Evolutionary conservation across 1,284 basidiomycete species (phyloP).

Genomic region (Schizophyllum amplum): DNA sequence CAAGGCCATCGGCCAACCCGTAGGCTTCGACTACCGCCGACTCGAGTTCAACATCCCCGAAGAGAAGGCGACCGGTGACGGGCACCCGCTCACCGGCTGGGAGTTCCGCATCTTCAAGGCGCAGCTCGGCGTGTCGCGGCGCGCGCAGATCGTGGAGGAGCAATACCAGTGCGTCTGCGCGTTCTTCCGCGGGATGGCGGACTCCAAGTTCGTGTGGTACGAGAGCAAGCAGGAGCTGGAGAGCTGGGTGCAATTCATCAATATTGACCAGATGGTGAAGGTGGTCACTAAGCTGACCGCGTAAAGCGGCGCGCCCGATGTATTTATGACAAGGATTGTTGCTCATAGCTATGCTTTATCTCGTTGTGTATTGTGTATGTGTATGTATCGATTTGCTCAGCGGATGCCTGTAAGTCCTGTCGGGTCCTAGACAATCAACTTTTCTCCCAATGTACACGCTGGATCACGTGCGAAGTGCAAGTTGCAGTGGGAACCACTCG

Average conservation of each 20-base stretch:
- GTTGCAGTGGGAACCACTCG: no score
- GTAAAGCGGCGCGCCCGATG: no score
- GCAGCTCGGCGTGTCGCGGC: constrained; percentile 55
- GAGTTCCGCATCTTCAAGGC: constrained; percentile 74
- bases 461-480: no score
- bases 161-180: constrained; percentile 67
- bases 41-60: constrained; percentile 70
- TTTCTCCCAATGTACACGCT: no score
- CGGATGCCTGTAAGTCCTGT: no score
- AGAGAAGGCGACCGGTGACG: constrained; percentile 54
- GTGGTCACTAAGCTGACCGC: constrained; percentile 66
- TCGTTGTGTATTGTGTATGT: no score
- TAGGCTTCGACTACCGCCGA: constrained; percentile 71
- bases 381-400: no score
- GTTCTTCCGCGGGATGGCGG: constrained; percentile 56
- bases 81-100: constrained; percentile 63
- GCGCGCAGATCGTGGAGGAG: constrained; percentile 48
- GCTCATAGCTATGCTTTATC: no score
- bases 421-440: no score
- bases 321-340: no score
- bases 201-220: constrained; percentile 65
- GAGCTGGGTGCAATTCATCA: constrained; percentile 74
- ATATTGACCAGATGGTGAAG: constrained; percentile 70
- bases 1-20: constrained; percentile 70
- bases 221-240: constrained; percentile 56